These are phyloP conservation scores for Arthrobotrys pseudoclavata DNA, from an alignment of 2,329 filamentous ascomycete genomes.

Conservation along the genomic window DNA sequence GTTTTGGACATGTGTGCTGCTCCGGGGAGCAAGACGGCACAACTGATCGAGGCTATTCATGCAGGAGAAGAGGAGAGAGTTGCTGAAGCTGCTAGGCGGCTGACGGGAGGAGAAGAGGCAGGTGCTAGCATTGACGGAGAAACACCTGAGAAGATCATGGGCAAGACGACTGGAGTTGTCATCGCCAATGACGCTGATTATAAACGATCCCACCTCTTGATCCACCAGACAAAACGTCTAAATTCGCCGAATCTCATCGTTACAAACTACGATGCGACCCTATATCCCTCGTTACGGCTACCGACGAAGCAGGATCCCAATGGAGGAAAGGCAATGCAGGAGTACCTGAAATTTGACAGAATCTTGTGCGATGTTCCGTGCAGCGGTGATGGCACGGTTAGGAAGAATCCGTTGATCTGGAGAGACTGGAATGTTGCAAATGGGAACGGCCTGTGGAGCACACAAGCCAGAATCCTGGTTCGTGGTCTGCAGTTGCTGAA, in stretches of 20 bases:
- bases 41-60: conserved; percentile 94
- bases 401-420: conserved; percentile 96
- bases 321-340: conserved; percentile 70
- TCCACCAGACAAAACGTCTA: conserved; percentile 96
- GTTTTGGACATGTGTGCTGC: conserved; percentile 97
- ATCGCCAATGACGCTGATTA: conserved; percentile 98
- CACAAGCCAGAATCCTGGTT: conserved; percentile 89
- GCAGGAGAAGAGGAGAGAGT: conserved; percentile 90
- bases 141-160: conserved; percentile 69
- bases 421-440: conserved; percentile 92
- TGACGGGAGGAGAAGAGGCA: conserved; percentile 64
- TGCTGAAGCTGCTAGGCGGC: conserved; percentile 63
- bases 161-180: conserved; percentile 88
- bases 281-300: conserved; percentile 93
- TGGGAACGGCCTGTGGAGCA: conserved; percentile 86
- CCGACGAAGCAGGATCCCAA: conserved; percentile 72
- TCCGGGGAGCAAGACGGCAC: conserved; percentile 95
- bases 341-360: conserved; percentile 95
- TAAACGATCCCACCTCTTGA: conserved; percentile 95
- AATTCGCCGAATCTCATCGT: conserved; percentile 97
- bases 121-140: conserved; percentile 66
- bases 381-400: conserved; percentile 91
- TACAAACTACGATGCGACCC: conserved; percentile 96
- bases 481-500: conserved; percentile 96
- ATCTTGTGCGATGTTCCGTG: conserved; percentile 97